These are phyloP conservation scores for Diaporthe humulicola DNA, from an alignment of 2,329 filamentous ascomycete genomes.

Conservation along the genomic window DNA sequence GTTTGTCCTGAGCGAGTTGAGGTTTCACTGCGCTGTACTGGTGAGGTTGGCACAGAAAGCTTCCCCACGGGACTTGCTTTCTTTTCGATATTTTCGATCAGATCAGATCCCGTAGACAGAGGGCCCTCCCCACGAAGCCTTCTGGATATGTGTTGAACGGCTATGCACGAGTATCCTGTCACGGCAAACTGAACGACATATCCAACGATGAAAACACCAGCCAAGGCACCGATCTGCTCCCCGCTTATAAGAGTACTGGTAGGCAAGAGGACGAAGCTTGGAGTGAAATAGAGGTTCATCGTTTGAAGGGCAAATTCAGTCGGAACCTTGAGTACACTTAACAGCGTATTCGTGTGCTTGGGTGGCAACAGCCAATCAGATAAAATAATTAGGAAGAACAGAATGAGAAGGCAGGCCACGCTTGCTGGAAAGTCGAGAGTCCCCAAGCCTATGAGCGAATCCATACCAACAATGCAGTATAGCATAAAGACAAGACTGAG, in stretches of 20 bases:
- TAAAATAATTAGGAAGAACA: conserved; percentile 11
- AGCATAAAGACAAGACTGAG: background rate
- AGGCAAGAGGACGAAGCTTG: conserved; percentile 70
- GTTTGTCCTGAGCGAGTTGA: background rate
- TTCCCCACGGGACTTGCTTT: background rate
- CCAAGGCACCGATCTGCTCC: conserved; percentile 69
- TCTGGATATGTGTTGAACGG: background rate
- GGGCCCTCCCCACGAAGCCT: background rate
- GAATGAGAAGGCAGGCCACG: conserved; percentile 9
- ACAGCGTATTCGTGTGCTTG: background rate
- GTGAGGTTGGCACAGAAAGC: background rate
- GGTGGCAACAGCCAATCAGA: background rate
- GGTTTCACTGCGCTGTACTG: background rate
- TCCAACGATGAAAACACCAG: conserved; percentile 63
- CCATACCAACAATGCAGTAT: conserved; percentile 10
- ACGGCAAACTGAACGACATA: conserved; percentile 48
- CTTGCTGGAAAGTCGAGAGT: conserved; percentile 23
- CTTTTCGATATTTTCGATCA: background rate
- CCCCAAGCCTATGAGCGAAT: background rate
- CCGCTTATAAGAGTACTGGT: conserved; percentile 67
- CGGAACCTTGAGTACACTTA: background rate
- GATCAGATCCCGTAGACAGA: background rate
- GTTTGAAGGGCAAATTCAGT: background rate
- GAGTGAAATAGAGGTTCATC: conserved; percentile 71
- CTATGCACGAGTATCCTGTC: background rate